Evolutionary conservation across 345 rosid species (phyloP).

Genomic region (Turritis glabra): DNA sequence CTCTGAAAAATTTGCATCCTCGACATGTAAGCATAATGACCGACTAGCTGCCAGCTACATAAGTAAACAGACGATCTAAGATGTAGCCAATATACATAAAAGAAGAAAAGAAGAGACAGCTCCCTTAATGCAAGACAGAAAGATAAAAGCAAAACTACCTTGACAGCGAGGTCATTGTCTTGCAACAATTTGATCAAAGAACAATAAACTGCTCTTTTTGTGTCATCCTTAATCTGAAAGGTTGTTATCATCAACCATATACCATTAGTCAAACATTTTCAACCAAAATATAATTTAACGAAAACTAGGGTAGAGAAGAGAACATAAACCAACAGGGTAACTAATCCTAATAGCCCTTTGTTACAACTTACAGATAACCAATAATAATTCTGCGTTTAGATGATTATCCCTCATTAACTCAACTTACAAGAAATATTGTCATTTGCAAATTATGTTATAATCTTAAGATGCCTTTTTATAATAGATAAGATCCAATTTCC

Average conservation of each 20-base stretch:
- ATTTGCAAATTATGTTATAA: conserved; percentile 11
- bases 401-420: conserved; percentile 10
- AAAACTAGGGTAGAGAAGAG: conserved; percentile 1
- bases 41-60: conserved; percentile 96
- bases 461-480: conserved; percentile 2
- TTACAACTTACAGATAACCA: neutral
- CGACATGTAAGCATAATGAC: conserved; percentile 83
- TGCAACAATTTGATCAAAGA: conserved; percentile 80
- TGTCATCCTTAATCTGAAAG: conserved; percentile 86
- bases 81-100: conserved; percentile 16
- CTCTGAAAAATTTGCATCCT: conserved; percentile 93
- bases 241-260: conserved; percentile 36
- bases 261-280: neutral
- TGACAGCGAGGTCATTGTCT: conserved; percentile 83
- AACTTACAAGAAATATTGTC: conserved; percentile 16
- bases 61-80: conserved; percentile 43
- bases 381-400: neutral
- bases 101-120: neutral
- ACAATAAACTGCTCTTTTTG: conserved; percentile 88
- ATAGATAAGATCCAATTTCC: neutral
- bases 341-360: neutral
- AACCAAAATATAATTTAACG: neutral
- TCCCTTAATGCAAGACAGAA: neutral
- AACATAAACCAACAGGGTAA: neutral
- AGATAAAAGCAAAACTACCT: conserved; percentile 49